Evolutionary conservation across 2,329 filamentous ascomycete genomes (phyloP).

Genomic region (Cercospora berteroae): DNA sequence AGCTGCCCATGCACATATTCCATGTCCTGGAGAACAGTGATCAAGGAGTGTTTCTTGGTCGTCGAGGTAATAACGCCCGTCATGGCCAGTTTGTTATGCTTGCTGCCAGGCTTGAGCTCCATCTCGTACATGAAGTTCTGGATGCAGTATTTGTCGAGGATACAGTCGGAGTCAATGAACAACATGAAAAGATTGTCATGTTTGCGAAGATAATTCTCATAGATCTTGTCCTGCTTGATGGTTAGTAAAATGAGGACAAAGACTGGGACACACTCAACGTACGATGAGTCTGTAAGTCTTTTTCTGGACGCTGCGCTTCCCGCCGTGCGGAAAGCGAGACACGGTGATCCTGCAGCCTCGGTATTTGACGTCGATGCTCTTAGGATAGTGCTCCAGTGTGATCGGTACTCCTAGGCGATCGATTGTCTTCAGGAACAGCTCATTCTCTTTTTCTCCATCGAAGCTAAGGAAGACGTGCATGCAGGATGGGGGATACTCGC

Average conservation of each 20-base stretch:
- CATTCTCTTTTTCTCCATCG: slow-evolving; percentile 84
- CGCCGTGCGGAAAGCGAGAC: slow-evolving; percentile 87
- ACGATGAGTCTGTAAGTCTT: slow-evolving; percentile 81
- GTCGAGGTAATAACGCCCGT: slow-evolving; percentile 96
- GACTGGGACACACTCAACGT: background rate
- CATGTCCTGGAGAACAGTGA: slow-evolving; percentile 94
- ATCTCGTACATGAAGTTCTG: slow-evolving; percentile 99
- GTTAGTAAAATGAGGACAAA: background rate
- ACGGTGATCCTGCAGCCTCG: slow-evolving; percentile 80
- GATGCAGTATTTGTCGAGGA: slow-evolving; percentile 83
- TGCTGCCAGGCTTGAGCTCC: slow-evolving; percentile 91
- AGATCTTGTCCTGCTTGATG: slow-evolving; percentile 67
- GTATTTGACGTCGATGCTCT: slow-evolving; percentile 87
- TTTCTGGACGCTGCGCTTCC: slow-evolving; percentile 93
- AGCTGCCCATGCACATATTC: slow-evolving; percentile 97
- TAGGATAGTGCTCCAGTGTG: slow-evolving; percentile 73
- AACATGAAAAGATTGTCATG: slow-evolving; percentile 93
- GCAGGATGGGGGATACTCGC: slow-evolving; percentile 88
- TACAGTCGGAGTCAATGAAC: slow-evolving; percentile 97
- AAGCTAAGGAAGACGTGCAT: slow-evolving; percentile 95
- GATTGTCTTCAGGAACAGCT: slow-evolving; percentile 83
- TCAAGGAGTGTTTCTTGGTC: slow-evolving; percentile 79
- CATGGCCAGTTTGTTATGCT: slow-evolving; percentile 93
- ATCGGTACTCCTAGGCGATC: slow-evolving; percentile 79
- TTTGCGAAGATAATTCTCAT: slow-evolving; percentile 77